phyloP scores from a whole-genome alignment of 768 basidiomycete species.

The Naganishia kalamii region DNA sequence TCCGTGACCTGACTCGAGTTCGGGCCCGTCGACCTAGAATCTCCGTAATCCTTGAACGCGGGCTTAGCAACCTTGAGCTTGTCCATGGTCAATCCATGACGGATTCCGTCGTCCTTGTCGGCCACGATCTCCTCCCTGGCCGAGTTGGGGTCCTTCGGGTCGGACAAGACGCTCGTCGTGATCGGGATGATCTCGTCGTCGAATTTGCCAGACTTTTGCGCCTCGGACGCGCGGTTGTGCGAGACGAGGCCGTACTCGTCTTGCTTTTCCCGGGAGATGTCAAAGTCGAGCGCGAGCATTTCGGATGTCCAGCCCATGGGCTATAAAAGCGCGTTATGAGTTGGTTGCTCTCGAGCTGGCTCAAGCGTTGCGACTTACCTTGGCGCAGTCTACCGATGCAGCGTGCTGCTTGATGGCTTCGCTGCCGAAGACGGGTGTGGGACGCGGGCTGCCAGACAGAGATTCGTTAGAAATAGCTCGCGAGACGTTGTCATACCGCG shows the following conservation, averaged over 20 bases:
- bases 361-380: slow-evolving; percentile 1
- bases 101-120: slow-evolving; percentile 67
- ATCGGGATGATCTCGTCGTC: slow-evolving; percentile 68
- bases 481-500: neutral
- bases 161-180: slow-evolving; percentile 26
- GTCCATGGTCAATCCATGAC: slow-evolving; percentile 66
- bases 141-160: slow-evolving; percentile 27
- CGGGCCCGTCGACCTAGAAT: slow-evolving; percentile 67
- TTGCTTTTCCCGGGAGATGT: slow-evolving; percentile 66
- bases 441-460: slow-evolving; percentile 16
- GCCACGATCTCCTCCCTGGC: slow-evolving; percentile 52
- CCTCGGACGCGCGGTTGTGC: slow-evolving; percentile 70
- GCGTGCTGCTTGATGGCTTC: slow-evolving; percentile 35
- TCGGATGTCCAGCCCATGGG: slow-evolving; percentile 90
- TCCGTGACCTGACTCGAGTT: slow-evolving; percentile 82
- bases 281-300: slow-evolving; percentile 70
- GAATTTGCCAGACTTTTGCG: slow-evolving; percentile 63
- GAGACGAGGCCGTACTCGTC: slow-evolving; percentile 61
- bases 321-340: slow-evolving; percentile 36
- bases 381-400: slow-evolving; percentile 35
- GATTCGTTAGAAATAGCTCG: neutral
- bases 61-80: slow-evolving; percentile 59
- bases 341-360: neutral
- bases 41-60: slow-evolving; percentile 79
- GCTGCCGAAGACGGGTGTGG: slow-evolving; percentile 23